Base-by-base conservation (phyloP, 164 flowering plant species). In the Vitis cinerea region DNA sequence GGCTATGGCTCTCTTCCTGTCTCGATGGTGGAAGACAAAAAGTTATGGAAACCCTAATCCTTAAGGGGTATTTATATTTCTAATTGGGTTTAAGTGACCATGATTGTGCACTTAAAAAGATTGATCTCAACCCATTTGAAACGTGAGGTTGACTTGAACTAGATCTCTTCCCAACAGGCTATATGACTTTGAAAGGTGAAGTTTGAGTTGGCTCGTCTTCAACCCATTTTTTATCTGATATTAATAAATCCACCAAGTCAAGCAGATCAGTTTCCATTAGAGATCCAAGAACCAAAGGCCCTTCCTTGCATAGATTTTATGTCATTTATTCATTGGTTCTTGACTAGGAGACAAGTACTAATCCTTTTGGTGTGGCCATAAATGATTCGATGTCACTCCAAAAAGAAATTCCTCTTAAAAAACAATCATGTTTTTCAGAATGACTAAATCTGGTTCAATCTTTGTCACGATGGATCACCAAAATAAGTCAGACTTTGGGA, bases 171-270 rank as follows among this genome's bases (percentile, higher is more conserved):
- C 9, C 50, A 51, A 67, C 57, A 30, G 78, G 66, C 23, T 59
- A 70, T 63, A 59, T 48, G 17, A 86, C 69, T 72, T 69, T 84
- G 74, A 85, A 91, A 66, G 89, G 95, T 49, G 61, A 79, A 30
- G 61, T 53, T 64, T 56, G 56, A 50, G 85, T 78, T 16, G 77
- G 70, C 60, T 44, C 19, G 76, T 90, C 89, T 64, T 81, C 79
- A 15, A 93, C 80, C 95, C 94, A 91, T 80, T 84, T 87, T 80
- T 90, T 90, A 73, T 88, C 92, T 0, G 79, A 76, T 63, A 91
- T 85, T 66, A 93, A 68, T 64, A 83, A 56, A 78, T 88, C 82
- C 7, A 87, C 83, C 65, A 91, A 65, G 50, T 72, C 79, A 76
- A 78, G 79, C 11, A 86, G 79, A 77, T 79, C 83, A 67, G 14